These are phyloP conservation scores for Ustilago sp. DNA, from an alignment of 1,284 basidiomycete species.

Conservation along the genomic window DNA sequence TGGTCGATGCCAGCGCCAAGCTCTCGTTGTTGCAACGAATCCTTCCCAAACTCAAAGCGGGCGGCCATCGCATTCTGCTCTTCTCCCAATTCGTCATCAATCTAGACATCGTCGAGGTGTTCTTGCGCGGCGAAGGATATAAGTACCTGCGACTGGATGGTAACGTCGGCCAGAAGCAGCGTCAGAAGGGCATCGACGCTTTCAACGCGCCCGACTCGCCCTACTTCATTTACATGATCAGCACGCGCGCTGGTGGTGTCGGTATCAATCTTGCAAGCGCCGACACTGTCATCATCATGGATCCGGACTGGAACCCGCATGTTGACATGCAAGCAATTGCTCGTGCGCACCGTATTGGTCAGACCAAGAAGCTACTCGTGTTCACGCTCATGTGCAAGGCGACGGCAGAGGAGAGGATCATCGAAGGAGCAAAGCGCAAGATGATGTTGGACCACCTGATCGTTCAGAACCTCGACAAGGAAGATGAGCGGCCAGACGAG, in stretches of 20 bases:
- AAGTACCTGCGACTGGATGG: slow-evolving; percentile 66
- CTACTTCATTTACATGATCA: slow-evolving; percentile 68
- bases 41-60: slow-evolving; percentile 67
- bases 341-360: slow-evolving; percentile 79
- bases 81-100: slow-evolving; percentile 68
- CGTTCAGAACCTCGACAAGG: slow-evolving; percentile 62
- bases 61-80: slow-evolving; percentile 67
- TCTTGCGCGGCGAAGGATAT: slow-evolving; percentile 65
- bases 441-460: slow-evolving; percentile 70
- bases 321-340: slow-evolving; percentile 85
- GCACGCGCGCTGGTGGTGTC: slow-evolving; percentile 70
- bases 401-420: slow-evolving; percentile 70
- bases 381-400: slow-evolving; percentile 70
- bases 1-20: slow-evolving; percentile 88
- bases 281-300: slow-evolving; percentile 90
- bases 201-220: slow-evolving; percentile 88
- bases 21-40: slow-evolving; percentile 63
- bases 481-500: slow-evolving; percentile 57
- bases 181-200: slow-evolving; percentile 78
- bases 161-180: slow-evolving; percentile 42
- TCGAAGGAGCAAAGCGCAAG: slow-evolving; percentile 67
- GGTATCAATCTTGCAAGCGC: slow-evolving; percentile 74
- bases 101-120: slow-evolving; percentile 69
- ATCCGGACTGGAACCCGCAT: slow-evolving; percentile 95
- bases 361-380: slow-evolving; percentile 69